Conservation (phyloP, 495 filamentous ascomycete genomes). For the Ramalina peruviana region DNA sequence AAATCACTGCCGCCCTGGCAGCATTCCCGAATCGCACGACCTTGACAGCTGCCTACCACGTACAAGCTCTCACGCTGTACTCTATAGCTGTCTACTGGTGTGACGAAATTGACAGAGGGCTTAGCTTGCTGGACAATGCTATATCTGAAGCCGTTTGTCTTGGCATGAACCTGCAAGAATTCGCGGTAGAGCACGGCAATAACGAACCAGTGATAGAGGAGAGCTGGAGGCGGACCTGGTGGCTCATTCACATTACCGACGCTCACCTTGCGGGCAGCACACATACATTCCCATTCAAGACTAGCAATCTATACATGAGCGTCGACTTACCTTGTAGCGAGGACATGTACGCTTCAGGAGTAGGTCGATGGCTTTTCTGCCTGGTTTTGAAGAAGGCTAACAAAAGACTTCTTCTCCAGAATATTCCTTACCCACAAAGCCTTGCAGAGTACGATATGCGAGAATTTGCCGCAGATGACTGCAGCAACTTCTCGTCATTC, state of each 20-base stretch:
- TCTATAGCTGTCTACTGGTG: constrained; percentile 24
- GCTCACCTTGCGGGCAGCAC: constrained; percentile 12
- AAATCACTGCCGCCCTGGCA: not conserved
- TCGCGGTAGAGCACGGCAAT: constrained; percentile 7
- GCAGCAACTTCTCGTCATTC: too few species aligned
- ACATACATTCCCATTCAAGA: not conserved
- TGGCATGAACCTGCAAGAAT: constrained; percentile 15
- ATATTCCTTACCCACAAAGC: too few species aligned
- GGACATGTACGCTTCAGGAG: too few species aligned
- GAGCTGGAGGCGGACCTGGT: constrained; percentile 27
- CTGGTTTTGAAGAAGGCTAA: too few species aligned
- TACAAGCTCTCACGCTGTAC: constrained; percentile 22
- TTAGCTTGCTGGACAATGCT: constrained; percentile 15
- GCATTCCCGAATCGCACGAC: not conserved
- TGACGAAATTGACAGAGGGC: constrained; percentile 16
- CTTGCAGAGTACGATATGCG: too few species aligned
- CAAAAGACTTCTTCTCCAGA: too few species aligned
- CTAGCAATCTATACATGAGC: too few species aligned
- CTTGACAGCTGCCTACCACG: constrained; percentile 12
- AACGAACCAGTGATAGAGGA: constrained; percentile 18
- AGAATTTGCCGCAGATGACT: too few species aligned
- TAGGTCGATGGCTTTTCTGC: too few species aligned
- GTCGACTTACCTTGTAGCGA: too few species aligned
- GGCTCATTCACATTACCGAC: constrained; percentile 23
- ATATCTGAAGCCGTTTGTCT: constrained; percentile 12